Conservation (phyloP, 2,329 filamentous ascomycete species). For the Colletotrichum phormii region DNA sequence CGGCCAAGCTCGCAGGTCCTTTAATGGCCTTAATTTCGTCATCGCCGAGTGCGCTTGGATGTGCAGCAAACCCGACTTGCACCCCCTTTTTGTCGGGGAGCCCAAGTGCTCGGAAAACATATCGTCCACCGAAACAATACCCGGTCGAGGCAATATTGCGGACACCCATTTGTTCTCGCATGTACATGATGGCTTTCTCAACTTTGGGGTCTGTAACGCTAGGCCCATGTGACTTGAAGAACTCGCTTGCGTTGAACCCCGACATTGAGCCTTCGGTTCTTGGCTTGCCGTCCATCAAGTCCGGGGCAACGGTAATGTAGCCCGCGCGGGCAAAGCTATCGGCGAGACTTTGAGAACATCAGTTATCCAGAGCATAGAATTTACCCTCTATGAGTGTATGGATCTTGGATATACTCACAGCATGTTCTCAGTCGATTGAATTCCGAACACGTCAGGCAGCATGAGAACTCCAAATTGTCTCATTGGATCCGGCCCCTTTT, state of each 20-base stretch:
- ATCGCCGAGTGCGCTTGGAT: constrained; percentile 70
- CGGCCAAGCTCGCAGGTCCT: constrained; percentile 70
- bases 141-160: constrained; percentile 67
- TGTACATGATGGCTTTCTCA: constrained; percentile 54
- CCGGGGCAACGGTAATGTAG: constrained; percentile 73
- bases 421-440: constrained; percentile 43
- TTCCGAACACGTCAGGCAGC: constrained; percentile 51
- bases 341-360: constrained; percentile 54
- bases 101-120: constrained; percentile 62
- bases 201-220: constrained; percentile 59
- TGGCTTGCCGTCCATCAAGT: constrained; percentile 71
- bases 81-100: constrained; percentile 58
- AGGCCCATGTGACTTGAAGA: constrained; percentile 53
- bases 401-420: constrained; percentile 8
- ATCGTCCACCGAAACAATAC: constrained; percentile 76
- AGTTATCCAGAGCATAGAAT: background rate
- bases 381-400: too few species aligned
- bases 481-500: background rate
- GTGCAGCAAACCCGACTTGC: constrained; percentile 71
- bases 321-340: constrained; percentile 76
- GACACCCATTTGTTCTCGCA: constrained; percentile 59
- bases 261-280: constrained; percentile 51
- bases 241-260: constrained; percentile 53
- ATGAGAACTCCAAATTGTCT: constrained; percentile 1
- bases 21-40: constrained; percentile 68